Conservation (phyloP, 108 stramenopile genomes). For the Schizochytrium sp. region DNA sequence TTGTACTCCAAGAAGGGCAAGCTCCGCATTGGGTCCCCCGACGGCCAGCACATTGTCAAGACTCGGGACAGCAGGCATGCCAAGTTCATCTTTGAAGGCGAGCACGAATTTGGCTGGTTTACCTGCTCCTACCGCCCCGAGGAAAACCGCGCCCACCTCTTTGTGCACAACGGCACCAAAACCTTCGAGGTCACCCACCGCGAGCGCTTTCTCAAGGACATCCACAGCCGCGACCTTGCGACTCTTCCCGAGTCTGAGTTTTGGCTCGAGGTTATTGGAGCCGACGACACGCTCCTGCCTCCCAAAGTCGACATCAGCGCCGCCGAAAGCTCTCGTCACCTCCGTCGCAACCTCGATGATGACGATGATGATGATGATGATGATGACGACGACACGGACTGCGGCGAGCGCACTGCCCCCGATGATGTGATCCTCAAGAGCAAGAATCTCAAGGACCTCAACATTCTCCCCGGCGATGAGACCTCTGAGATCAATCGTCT, state of each 20-base stretch:
- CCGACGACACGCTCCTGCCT: neutral
- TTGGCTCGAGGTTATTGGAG: neutral
- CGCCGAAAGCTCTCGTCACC: neutral
- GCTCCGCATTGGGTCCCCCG: neutral
- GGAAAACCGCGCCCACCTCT: neutral
- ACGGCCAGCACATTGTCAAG: neutral
- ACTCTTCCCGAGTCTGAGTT: neutral
- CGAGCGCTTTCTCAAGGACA: neutral
- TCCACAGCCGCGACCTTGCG: neutral
- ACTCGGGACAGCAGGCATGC: neutral
- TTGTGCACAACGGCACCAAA: neutral
- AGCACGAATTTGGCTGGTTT: neutral
- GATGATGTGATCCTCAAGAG: neutral
- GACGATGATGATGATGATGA: neutral
- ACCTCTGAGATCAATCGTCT: neutral
- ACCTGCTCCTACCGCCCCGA: neutral
- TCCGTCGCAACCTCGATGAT: neutral
- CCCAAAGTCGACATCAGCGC: neutral
- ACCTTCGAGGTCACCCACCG: neutral
- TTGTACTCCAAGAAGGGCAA: neutral
- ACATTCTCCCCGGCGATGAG: neutral
- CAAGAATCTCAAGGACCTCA: neutral
- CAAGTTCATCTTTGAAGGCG: neutral
- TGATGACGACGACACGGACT: neutral
- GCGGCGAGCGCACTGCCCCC: neutral